These are phyloP conservation scores for Leishmania lainsoni DNA, from an alignment of 208 protist species.

Conservation along the genomic window DNA sequence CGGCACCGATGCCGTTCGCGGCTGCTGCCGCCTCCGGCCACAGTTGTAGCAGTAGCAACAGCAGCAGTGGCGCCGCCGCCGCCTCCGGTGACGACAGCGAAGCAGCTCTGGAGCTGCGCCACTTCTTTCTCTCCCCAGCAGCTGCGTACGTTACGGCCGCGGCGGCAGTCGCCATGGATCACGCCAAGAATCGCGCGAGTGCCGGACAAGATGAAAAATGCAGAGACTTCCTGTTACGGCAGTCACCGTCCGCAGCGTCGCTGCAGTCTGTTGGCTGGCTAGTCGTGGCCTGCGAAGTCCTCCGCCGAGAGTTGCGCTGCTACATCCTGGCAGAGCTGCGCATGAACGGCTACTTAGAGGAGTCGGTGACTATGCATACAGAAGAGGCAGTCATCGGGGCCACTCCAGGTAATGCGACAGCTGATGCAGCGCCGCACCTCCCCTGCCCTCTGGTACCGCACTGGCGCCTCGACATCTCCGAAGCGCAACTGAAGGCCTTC, in stretches of 20 bases:
- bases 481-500: constrained; percentile 30
- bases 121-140: constrained; percentile 36
- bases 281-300: constrained; percentile 45
- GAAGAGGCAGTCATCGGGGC: background rate
- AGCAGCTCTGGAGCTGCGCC: constrained; percentile 9
- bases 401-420: background rate
- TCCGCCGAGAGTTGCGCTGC: constrained; percentile 43
- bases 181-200: background rate
- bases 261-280: constrained; percentile 26
- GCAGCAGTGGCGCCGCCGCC: background rate
- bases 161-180: background rate
- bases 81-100: background rate
- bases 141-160: constrained; percentile 39
- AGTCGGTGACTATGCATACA: background rate
- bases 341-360: constrained; percentile 10
- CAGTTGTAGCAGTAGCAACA: too few relatives aligned
- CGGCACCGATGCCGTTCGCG: background rate
- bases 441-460: background rate
- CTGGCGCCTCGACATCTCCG: constrained; percentile 11
- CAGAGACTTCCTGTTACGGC: background rate
- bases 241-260: background rate
- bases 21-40: background rate
- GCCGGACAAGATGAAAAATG: constrained; percentile 13
- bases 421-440: background rate
- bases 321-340: constrained; percentile 23